Evolutionary conservation across 75 land plant species (phyloP), one percentile per base, ranked within the genome.

Genomic region (Pseudotsuga menziesii): DNA sequence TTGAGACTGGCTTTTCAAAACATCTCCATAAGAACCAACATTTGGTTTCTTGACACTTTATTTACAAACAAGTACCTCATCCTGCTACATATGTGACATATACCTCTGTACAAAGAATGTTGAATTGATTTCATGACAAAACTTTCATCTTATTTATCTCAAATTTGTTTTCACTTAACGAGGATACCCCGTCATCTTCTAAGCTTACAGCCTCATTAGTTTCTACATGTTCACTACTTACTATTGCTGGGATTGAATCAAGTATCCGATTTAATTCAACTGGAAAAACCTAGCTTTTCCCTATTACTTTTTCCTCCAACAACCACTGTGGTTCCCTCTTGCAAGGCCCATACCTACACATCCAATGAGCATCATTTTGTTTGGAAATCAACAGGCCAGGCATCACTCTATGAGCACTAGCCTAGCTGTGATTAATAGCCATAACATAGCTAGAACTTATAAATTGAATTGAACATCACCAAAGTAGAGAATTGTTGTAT

Each of bases 231-330:
- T 69, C 41, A n/a, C n/a, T 39, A 11, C 72, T 80, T 13, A 88
- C 80, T 62, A 95, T 55, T 81, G 94, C 99, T 1, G 99, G 99
- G 32, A 97, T 95, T 36, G 75, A 74, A 80, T 97, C 87, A 56
- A 97, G 95, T 71, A 97, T 76, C 25, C 83, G 80, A 70, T 90
- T 88, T 80, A 97, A 76, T 67, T 97, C 98, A 1, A 84, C 85
- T 15, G 88, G 82, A 72, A 97, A n/a, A 94, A 76, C 85, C 93
- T 36, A 73, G 62, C 77, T 92, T 97, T 3, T 91, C 93, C 36
- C 98, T 74, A 79, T 97, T 97, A 7, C 90, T 94, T 78, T 94
- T 97, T 15, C 98, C 99, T 80, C 99, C 99, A 48, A 97, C 81
- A 22, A 92, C 84, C 16, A 97, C 79, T 8, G 85, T 79, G 2